Evolutionary conservation across 257 asterid genomes (phyloP), one percentile per base, ranked within the genome.

Genomic region (Verbascum thapsus): DNA sequence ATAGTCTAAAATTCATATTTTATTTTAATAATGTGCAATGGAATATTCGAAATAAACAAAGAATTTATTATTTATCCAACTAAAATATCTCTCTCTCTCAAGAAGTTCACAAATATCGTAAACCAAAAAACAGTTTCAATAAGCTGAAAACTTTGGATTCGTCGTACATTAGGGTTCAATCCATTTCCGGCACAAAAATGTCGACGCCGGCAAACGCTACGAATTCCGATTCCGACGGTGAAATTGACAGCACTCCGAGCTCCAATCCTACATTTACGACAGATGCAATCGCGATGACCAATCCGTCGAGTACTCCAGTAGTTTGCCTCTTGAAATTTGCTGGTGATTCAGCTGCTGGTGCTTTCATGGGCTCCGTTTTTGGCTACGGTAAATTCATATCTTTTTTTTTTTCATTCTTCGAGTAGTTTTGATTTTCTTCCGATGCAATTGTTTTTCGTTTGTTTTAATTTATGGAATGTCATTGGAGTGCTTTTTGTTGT

Each of bases 271-370:
- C 57, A 66, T 43, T 52, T 8, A 16, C 76, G 30, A 50, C 88
- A 61, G 76, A 68, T 63, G 58, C 87, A 34, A 54, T 85, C 58
- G 62, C 64, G 53, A 30, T 43, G 6, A 13, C 83, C 70, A 79
- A 70, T 61, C 44, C 82, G 42, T 72, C 88, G 54, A 85, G 79
- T 76, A 78, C 86, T 45, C 88, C 95, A 16, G 61, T 78, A 5
- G 88, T 87, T 34, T 90, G 97, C 77, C 77, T 87, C 61, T 16
- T 76, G 52, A 62, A 84, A 45, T 85, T 81, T 64, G 97, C 88
- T 64, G 90, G 95, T 0, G 96, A 85, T 63, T 75, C 91, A 30
- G 94, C 85, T 7, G 87, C 76, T 53, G 92, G 97, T 1, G 97
- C 87, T 58, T 48, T 85, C 44, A 83, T 87, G 90, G 97, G 97